These are phyloP conservation scores for Komagataella ulmi DNA, from an alignment of 805 yeast genomes.

Conservation along the genomic window DNA sequence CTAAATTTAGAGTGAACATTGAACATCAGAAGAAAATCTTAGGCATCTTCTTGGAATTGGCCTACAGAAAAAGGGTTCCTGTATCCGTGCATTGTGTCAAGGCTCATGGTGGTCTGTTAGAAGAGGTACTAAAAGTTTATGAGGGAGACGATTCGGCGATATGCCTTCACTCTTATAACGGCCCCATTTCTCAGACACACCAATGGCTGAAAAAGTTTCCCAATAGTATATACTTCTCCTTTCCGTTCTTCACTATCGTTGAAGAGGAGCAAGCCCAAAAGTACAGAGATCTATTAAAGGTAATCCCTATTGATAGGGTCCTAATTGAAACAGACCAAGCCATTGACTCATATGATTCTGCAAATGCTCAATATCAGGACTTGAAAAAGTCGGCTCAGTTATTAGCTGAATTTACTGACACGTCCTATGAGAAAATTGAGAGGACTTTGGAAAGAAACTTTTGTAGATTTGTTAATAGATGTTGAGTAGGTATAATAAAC, in stretches of 20 bases:
- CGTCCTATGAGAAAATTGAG: neutral
- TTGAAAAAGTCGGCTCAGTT: neutral
- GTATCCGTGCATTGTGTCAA: slow-evolving; percentile 81
- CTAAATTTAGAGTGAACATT: slow-evolving; percentile 28
- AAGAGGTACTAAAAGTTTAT: slow-evolving; percentile 16
- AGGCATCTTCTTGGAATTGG: slow-evolving; percentile 35
- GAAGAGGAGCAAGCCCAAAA: slow-evolving; percentile 18
- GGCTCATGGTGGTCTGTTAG: slow-evolving; percentile 51
- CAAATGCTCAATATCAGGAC: neutral
- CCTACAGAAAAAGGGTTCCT: slow-evolving; percentile 31
- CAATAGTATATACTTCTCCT: slow-evolving; percentile 30
- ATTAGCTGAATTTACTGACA: neutral
- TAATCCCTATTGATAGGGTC: slow-evolving; percentile 21
- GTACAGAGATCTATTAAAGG: slow-evolving; percentile 13
- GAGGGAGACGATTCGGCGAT: slow-evolving; percentile 19
- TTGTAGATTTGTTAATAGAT: neutral
- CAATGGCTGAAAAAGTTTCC: slow-evolving; percentile 26
- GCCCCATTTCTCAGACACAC: slow-evolving; percentile 58
- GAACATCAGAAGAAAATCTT: slow-evolving; percentile 55
- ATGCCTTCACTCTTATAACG: slow-evolving; percentile 77
- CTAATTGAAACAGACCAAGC: slow-evolving; percentile 43
- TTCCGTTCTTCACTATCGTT: slow-evolving; percentile 29
- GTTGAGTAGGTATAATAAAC: neutral
- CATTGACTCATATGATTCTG: slow-evolving; percentile 8
- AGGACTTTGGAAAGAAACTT: neutral